Evolutionary conservation across 306 rosid genomes (phyloP).

Genomic region (Lathyrus sativus): DNA sequence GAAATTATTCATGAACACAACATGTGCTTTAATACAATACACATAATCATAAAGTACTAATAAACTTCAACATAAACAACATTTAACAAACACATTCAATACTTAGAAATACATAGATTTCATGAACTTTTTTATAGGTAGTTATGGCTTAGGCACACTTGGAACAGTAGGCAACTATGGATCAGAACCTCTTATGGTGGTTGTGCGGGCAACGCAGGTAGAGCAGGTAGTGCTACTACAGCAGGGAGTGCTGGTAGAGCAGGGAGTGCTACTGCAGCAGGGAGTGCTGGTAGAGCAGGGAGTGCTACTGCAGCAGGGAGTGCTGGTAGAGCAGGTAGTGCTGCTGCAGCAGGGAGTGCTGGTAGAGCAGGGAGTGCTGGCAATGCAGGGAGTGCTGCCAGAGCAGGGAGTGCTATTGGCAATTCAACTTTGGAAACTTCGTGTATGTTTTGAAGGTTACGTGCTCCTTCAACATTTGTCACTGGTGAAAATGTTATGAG

Average conservation of each 20-base stretch:
- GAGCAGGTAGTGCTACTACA: too few relatives aligned
- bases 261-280: too few relatives aligned
- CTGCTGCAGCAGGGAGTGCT: too few relatives aligned
- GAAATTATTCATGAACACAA: background rate
- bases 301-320: too few relatives aligned
- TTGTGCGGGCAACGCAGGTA: background rate
- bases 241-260: too few relatives aligned
- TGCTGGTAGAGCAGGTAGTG: background rate
- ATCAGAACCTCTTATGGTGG: background rate
- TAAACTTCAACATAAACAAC: background rate
- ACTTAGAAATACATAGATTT: background rate
- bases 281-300: too few relatives aligned
- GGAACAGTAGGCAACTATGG: conserved; percentile 12
- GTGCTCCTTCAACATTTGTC: conserved; percentile 43
- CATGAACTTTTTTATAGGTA: conserved; percentile 7
- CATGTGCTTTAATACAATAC: background rate
- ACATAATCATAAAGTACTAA: conserved; percentile 16
- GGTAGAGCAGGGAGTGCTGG: background rate
- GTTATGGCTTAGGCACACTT: conserved; percentile 8
- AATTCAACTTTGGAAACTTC: conserved; percentile 30
- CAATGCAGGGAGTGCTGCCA: conserved; percentile 5
- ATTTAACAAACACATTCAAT: background rate
- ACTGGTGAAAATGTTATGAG: conserved; percentile 38
- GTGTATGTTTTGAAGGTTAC: conserved; percentile 33
- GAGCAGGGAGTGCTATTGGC: conserved; percentile 8